Conservation (phyloP, 1,284 basidiomycete species). For the Cryptococcus sp. region DNA sequence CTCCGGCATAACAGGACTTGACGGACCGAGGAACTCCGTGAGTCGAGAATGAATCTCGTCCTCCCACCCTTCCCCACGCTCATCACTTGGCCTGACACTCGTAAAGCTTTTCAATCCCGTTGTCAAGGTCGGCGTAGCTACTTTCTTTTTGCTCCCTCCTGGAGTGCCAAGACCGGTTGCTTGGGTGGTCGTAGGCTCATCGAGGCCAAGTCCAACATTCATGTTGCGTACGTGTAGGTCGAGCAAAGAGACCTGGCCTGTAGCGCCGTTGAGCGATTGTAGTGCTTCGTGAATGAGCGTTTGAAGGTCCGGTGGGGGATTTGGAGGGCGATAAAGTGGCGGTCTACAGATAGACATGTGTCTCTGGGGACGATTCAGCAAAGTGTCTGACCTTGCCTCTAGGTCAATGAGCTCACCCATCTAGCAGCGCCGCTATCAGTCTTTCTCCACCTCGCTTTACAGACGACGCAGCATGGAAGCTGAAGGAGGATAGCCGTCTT, state of each 20-base stretch:
- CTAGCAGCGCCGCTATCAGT: slow-evolving; percentile 36
- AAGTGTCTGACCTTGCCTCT: too few species aligned
- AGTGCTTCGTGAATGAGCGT: slow-evolving; percentile 34
- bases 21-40: slow-evolving; percentile 25
- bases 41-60: slow-evolving; percentile 32
- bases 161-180: background rate
- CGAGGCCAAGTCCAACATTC: background rate
- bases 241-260: slow-evolving; percentile 23
- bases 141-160: slow-evolving; percentile 7
- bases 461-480: slow-evolving; percentile 34
- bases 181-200: slow-evolving; percentile 3
- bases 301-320: slow-evolving; percentile 40
- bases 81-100: slow-evolving; percentile 31
- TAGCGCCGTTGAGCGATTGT: slow-evolving; percentile 2
- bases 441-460: slow-evolving; percentile 34
- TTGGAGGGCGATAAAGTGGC: slow-evolving; percentile 41
- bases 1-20: slow-evolving; percentile 5
- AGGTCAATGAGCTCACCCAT: slow-evolving; percentile 37
- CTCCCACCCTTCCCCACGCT: slow-evolving; percentile 29
- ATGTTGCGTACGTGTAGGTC: slow-evolving; percentile 26
- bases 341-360: slow-evolving; percentile 46
- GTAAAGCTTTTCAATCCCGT: slow-evolving; percentile 25
- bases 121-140: background rate
- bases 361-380: too few species aligned
- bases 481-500: slow-evolving; percentile 28